A percentile compares a stretch with the other conserved stretches of the same genome.
These are phyloP conservation scores for Exophiala spinifera DNA, from an alignment of 2,329 filamentous ascomycete genomes.

Conservation along the genomic window DNA sequence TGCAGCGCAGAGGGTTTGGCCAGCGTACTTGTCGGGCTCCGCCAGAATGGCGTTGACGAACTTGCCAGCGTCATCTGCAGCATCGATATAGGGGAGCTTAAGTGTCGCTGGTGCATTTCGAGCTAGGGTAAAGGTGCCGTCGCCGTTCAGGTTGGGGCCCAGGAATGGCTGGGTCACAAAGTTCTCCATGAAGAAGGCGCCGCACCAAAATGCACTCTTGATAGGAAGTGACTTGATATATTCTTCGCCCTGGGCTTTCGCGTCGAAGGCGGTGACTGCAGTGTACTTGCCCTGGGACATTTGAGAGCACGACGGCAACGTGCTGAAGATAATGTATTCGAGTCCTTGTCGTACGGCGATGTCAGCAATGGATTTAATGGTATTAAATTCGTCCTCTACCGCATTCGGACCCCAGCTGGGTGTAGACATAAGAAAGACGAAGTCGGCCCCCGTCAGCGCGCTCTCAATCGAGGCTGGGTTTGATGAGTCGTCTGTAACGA, in stretches of 20 bases:
- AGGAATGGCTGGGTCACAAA: conserved; percentile 28
- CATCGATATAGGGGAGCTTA: conserved; percentile 31
- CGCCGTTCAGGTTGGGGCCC: no score
- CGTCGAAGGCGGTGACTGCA: conserved; percentile 52
- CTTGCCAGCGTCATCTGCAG: conserved; percentile 37
- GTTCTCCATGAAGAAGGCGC: conserved; percentile 57
- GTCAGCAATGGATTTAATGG: conserved; percentile 33
- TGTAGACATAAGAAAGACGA: conserved; percentile 50
- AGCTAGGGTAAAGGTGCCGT: not conserved
- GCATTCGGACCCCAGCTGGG: conserved; percentile 37
- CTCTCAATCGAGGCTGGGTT: conserved; percentile 38
- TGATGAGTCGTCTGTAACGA: conserved; percentile 39
- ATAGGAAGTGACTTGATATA: conserved; percentile 52
- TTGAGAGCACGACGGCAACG: conserved; percentile 25
- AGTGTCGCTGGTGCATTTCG: not conserved
- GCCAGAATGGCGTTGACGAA: conserved; percentile 38
- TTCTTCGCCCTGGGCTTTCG: conserved; percentile 54
- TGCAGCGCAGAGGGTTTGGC: conserved; percentile 33
- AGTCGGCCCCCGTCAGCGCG: conserved; percentile 45
- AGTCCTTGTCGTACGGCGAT: conserved; percentile 30
- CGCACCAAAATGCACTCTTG: conserved; percentile 52
- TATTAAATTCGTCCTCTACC: conserved; percentile 36
- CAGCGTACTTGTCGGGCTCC: conserved; percentile 33
- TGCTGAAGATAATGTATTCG: conserved; percentile 35
- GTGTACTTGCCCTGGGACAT: conserved; percentile 12